A percentile compares a stretch with the other conserved stretches of the same genome.
phyloP scores from a whole-genome alignment of 495 filamentous ascomycete genomes.

The Viridothelium virens region DNA sequence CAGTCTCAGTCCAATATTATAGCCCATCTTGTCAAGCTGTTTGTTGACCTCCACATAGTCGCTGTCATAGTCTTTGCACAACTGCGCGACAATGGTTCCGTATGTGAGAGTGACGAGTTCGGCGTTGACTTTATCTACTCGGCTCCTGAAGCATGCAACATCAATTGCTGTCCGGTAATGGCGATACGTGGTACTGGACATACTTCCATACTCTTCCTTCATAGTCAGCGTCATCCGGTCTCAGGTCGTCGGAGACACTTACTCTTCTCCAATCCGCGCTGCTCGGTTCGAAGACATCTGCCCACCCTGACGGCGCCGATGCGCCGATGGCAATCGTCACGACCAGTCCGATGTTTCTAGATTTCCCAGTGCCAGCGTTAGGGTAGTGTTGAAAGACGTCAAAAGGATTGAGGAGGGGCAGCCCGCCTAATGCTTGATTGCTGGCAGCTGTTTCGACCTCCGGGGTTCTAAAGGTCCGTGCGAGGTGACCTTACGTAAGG shows the following conservation, averaged over 20 bases:
- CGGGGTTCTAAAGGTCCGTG: background rate
- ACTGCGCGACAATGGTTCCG: slow-evolving; percentile 91
- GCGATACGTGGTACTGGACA: slow-evolving; percentile 36
- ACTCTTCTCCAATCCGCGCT: slow-evolving; percentile 95
- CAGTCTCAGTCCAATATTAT: slow-evolving; percentile 91
- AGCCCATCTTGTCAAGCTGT: slow-evolving; percentile 97
- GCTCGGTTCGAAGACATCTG: slow-evolving; percentile 80
- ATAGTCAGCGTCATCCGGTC: slow-evolving; percentile 18
- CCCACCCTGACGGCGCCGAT: background rate
- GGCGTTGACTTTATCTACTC: slow-evolving; percentile 71
- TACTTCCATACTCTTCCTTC: slow-evolving; percentile 88
- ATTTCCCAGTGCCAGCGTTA: background rate
- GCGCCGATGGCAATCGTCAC: background rate
- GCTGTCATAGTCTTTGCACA: slow-evolving; percentile 89
- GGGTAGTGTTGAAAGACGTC: background rate
- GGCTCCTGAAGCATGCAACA: slow-evolving; percentile 41
- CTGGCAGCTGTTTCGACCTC: no score
- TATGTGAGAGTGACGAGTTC: slow-evolving; percentile 97
- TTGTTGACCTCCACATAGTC: slow-evolving; percentile 93
- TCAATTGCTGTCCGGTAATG: slow-evolving; percentile 11
- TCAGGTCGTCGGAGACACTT: slow-evolving; percentile 34
- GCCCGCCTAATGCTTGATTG: no score
- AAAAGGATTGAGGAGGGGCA: background rate
- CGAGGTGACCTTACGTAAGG: background rate
- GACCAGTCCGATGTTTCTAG: background rate